Base-by-base conservation (phyloP, 1,139 yeast species). In the Chernovozyma aurita region DNA sequence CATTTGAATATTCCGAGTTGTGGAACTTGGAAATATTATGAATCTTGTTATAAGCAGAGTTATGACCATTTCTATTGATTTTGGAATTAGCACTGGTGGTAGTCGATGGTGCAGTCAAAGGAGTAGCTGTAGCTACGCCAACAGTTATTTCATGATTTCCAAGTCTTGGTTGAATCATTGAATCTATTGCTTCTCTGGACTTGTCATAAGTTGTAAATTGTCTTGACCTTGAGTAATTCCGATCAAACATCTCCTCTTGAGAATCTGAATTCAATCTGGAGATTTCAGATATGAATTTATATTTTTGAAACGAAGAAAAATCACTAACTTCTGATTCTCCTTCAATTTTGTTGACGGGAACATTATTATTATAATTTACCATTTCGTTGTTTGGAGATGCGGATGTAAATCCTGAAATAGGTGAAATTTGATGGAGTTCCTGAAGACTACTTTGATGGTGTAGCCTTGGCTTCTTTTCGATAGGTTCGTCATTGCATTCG, bases 101-200 rank as follows among this genome's bases (percentile, higher is more conserved):
- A 15, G 30, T 27, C 15, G 24, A 17, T 16, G 33, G 33, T 13
- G 20, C 22, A 17, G 30, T 12, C 3, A 24, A 25, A 12, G 32
- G 24, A 15, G 28, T n/a, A n/a, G 28, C 9, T 16, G 20, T 15
- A 7, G 25, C 18, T 6, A 20, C 9, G 6, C 8, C 22, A n/a
- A n/a, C n/a, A n/a, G n/a, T n/a, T n/a, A n/a, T n/a, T 6, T 20
- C 8, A 20, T 20, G 22, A 15, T 28, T 28, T n/a, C 26, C 31
- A 27, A 53, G 42, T 22, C 68, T 45, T 0, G 75, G 75, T 40
- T 57, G 57, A 4, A 65, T 59, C 58, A 69, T 65, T 8, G 56
- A 49, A 37, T 58, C 66, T 17, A 70, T 68, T 3, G 70, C 64
- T 12, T 52, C 59, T 31, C 62, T 58, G 1, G 74, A 67, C 30